Conservation (phyloP, 2,329 filamentous ascomycete genomes). For the Paraphoma chrysanthemicola region DNA sequence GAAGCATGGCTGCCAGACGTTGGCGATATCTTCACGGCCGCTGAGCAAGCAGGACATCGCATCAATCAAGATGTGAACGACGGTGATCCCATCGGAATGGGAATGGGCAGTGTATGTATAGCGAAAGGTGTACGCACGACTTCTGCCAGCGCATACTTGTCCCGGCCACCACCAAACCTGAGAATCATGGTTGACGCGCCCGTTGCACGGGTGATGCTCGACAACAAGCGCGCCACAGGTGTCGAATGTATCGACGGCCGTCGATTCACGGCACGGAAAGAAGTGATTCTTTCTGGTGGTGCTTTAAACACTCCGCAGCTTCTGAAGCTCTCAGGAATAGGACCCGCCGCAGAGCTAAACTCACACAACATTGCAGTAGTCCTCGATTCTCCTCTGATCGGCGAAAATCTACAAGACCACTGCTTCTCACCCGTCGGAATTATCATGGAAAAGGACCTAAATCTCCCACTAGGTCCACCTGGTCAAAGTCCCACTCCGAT, state of each 20-base stretch:
- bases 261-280: constrained; percentile 4
- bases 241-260: constrained; percentile 4
- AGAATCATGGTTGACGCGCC: constrained; percentile 55
- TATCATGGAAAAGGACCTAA: constrained; percentile 3
- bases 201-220: constrained; percentile 37
- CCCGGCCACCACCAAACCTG: constrained; percentile 55
- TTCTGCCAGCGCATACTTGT: constrained; percentile 58
- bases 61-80: constrained; percentile 65
- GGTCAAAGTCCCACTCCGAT: constrained; percentile 14
- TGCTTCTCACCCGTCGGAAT: constrained; percentile 7
- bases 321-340: constrained; percentile 68
- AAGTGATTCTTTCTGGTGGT: constrained; percentile 46
- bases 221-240: constrained; percentile 5
- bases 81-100: constrained; percentile 65
- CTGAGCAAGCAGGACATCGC: constrained; percentile 55
- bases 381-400: constrained; percentile 65
- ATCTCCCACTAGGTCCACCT: neutral
- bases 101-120: constrained; percentile 58
- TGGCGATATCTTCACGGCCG: constrained; percentile 53
- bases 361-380: constrained; percentile 60
- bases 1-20: constrained; percentile 59
- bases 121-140: constrained; percentile 58
- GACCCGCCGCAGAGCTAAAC: constrained; percentile 60
- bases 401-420: constrained; percentile 67
- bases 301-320: constrained; percentile 69